phyloP scores from a whole-genome alignment of 1,139 yeast species.

The Hansenula lynferdii region DNA sequence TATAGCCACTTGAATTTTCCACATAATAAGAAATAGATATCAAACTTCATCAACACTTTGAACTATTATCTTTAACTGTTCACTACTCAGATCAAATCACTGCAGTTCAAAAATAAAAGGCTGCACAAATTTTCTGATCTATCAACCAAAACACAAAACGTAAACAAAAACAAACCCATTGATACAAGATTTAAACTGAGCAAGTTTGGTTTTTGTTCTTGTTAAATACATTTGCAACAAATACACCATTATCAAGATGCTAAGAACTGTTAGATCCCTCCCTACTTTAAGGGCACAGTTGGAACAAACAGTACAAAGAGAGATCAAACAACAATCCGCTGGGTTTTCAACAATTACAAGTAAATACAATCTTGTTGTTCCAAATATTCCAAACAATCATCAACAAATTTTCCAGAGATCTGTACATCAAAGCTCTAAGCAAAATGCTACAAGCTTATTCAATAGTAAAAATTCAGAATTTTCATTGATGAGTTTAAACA shows the following conservation, averaged over 20 bases:
- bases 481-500: constrained; percentile 37
- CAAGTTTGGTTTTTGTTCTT: too few species aligned
- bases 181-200: too few species aligned
- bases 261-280: constrained; percentile 31
- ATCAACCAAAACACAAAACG: too few species aligned
- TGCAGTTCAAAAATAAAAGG: too few species aligned
- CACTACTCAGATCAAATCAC: too few species aligned
- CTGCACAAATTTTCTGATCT: too few species aligned
- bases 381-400: constrained; percentile 17
- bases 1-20: too few species aligned
- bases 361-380: constrained; percentile 13
- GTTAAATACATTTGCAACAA: neutral
- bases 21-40: too few species aligned
- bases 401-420: constrained; percentile 23
- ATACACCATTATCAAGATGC: constrained; percentile 9
- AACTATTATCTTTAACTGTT: too few species aligned
- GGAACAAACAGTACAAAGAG: constrained; percentile 8
- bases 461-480: constrained; percentile 26
- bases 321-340: constrained; percentile 9
- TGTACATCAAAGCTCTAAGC: constrained; percentile 36
- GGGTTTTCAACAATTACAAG: constrained; percentile 10
- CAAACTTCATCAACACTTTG: too few species aligned
- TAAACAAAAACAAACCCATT: neutral
- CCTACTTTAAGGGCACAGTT: constrained; percentile 26
- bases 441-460: constrained; percentile 31